Base-by-base conservation (phyloP, 2,329 filamentous ascomycete species). In the Metarhizium anisopliae region DNA sequence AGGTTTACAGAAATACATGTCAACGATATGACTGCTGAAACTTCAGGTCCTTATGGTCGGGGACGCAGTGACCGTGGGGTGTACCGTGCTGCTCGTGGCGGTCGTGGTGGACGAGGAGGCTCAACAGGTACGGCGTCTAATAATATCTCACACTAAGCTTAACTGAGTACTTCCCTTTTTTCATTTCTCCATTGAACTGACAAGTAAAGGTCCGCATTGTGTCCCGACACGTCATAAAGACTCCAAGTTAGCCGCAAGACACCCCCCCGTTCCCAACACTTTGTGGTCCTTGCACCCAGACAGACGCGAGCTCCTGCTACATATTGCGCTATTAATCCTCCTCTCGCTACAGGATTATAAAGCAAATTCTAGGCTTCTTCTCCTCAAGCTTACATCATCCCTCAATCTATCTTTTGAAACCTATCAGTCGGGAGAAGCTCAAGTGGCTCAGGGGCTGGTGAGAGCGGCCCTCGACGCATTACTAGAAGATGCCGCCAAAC, bases 271-370 rank as follows among this genome's bases (percentile, higher is more conserved):
- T 35, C 75, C 80, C 47, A 89, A 83, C 6, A 69, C 79, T 2
- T 75, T 94, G 11, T 80, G 77, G 61, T 75, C 77, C 10, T 71
- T 89, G 2, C 72, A 81, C 0, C 70, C 81, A 51, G 80, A 83
- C 53, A 86, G 85, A 63, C 77, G 85, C 49, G 79, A 80, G 30
- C 74, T 91, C 7, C 77, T 95, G 6, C 72, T 95, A 7, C 86
- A 94, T 62, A 81, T 84, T 0, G 73, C 90, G 45, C 74, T 95
- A 1, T 74, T 95, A 2, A 74, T 94, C 30, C 65, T 92, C 6
- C 72, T 95, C 2, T 91, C 88, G 2, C 73, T 95, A 14, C 85
- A 94, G 64, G 83, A 88, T 59, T 95, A 94, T 69, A 82, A 79
- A 47, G 82, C 87, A 4, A 85, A 89, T 63, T 88, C 89, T 3